Conservation (phyloP, 1,284 basidiomycete species). For the Phenoliferia sp. region DNA sequence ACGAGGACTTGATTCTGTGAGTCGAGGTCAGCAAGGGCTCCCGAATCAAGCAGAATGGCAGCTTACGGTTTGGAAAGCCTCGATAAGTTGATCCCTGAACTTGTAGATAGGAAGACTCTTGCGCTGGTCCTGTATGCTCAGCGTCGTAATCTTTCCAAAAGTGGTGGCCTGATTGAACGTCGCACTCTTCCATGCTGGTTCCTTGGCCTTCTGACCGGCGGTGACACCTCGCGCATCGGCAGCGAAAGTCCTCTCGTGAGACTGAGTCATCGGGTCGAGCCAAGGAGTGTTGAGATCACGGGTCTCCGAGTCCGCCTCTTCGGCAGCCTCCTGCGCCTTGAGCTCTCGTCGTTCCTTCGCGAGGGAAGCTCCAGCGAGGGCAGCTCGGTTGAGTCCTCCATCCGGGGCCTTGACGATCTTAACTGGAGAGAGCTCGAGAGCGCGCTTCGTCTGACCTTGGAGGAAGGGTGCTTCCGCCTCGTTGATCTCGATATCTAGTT, state of each 20-base stretch:
- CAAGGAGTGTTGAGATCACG: conserved; percentile 91
- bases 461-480: conserved; percentile 97
- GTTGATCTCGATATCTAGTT: conserved; percentile 92
- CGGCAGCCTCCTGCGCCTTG: conserved; percentile 89
- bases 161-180: conserved; percentile 96
- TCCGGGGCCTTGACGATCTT: conserved; percentile 71
- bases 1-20: conserved; percentile 81
- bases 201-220: conserved; percentile 50
- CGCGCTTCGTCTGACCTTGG: conserved; percentile 90
- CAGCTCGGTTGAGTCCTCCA: conserved; percentile 76
- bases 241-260: conserved; percentile 80
- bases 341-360: conserved; percentile 94
- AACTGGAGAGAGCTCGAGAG: conserved; percentile 91
- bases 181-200: conserved; percentile 87
- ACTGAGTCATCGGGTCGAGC: conserved; percentile 96
- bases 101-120: conserved; percentile 92
- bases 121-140: conserved; percentile 92
- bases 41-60: neutral
- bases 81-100: conserved; percentile 81
- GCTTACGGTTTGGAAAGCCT: conserved; percentile 82
- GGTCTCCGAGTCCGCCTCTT: conserved; percentile 86
- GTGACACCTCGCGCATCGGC: conserved; percentile 84
- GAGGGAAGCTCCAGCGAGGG: conserved; percentile 83
- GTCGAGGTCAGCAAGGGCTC: conserved; percentile 13
- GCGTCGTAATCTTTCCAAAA: conserved; percentile 82